Evolutionary conservation across 257 asterid species (phyloP), one percentile per base, ranked within the genome.

Genomic region (Orobanche coerulescens): DNA sequence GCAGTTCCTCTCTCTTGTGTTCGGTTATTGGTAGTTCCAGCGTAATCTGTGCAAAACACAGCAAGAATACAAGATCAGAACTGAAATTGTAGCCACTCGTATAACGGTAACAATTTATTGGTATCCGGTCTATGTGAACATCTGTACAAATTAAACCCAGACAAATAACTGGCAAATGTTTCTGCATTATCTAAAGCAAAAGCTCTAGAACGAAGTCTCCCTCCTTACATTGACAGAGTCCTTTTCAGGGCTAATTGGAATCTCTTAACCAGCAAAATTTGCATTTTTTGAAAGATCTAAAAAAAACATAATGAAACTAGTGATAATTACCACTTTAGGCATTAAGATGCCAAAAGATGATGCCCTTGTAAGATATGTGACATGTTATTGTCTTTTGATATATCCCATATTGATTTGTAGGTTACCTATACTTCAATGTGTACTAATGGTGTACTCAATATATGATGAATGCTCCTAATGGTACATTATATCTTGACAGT

Each of bases 1-100:
- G 77, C 71, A 90, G 78, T 77, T 87, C 90, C 67, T 69, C 79
- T 22, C 62, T 31, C 82, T 79, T 83, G 46, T 80, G 67, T 72
- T 79, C 76, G 0, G 77, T 73, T 71, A 88, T 55, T 65, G 71
- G 48, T 40, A 88, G 67, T 81, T 91, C 95, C 72, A 83, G 73
- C 0, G 95, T 91, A 64, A 91, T 67, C 97, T 90, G 87, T 36
- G 58, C 50, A 73, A 24, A 51, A 53, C 64, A 67, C 20, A 66
- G 43, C 47, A 66, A 66, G 25, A 53, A 13, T 48, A 44, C 13
- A 20, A 25, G 13, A 53, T 26, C 26, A 59, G 66, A 52, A 58
- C 23, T 30, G 58, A 20, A 50, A 57, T 46, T 14, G n/a, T n/a
- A 67, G 31, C 46, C 7, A 22, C 9, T 28, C n/a, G 4, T 10